Base-by-base conservation (phyloP, 2,329 filamentous ascomycete species). In the Diplodia seriata region DNA sequence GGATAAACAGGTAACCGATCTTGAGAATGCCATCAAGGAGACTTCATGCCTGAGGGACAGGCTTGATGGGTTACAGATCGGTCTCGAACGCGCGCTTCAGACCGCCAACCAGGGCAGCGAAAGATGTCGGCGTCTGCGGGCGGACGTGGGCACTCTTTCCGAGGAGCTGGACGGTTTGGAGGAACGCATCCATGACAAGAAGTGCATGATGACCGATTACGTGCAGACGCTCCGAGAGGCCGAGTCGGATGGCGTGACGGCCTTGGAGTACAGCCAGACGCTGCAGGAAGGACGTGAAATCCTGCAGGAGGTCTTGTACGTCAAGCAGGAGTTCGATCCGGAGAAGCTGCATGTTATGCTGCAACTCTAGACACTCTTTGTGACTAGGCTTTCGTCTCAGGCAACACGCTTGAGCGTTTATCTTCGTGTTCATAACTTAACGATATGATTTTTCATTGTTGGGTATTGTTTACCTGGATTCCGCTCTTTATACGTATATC, bases 251-350 rank as follows among this genome's bases (percentile, higher is more conserved):
- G 53, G 53, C 53, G 53, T 55, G 53, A 55, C 53, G 15, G 53
- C 53, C 18, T 36, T 55, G 26, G 26, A 55, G 53, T 55, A 55
- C 18, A 55, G 53, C 11, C 53, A 55, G 53, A 55, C 53, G 15
- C 18, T 55, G 53, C 26, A 31, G 53, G 53, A 55, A 26, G 53
- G 53, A 14, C 53, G 53, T 31, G 53, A 55, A 15, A 55, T 55
- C 6, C 29, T 55, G 7, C 15, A 55, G 15, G 53, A 55, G 7
- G 53, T 55, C 14, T n/a, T 55, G 18, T 14, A 26, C 26, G 53
- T 55, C 29, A 55, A 4, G 29, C 14, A 55, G 29, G 53, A 55
- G 14, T 55, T 55, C 18, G 53, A 55, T 20, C 53, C 26, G 2
- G 53, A 55, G 15, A 55, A 55, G 14, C 53, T 55, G 29, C 26